Base-by-base conservation (phyloP, 2,329 filamentous ascomycete species). In the Clonostachys sp. region DNA sequence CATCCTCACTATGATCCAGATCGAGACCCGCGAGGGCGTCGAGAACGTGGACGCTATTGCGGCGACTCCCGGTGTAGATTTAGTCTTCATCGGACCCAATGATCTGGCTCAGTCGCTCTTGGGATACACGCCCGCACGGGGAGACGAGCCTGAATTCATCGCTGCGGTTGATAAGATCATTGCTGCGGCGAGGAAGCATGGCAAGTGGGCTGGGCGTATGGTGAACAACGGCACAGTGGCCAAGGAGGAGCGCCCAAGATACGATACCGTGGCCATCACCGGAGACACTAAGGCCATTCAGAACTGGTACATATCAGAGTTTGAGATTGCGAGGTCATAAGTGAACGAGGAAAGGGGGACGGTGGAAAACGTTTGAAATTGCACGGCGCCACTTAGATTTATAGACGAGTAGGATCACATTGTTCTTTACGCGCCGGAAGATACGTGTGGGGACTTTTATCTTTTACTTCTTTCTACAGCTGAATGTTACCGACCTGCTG, bases 201-300 rank as follows among this genome's bases (percentile, higher is more conserved):
- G 74, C 5, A 80, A 79, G 59, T 75, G 72, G 74, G 66, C 67
- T 5, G 74, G 64, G 1, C 65, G 72, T 3, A 66, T 78, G 64
- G 66, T 70, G 1, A 74, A 75, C 49, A 65, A 77, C 54, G 69
- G 71, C 42, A 56, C 57, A 4, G 50, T 56, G 44, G 65, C 66
- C 5, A 75, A 74, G 61, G 61, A 70, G 50, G 63, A 55, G 7
- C 57, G 58, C 42, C 47, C 58, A 33, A 55, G 42, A 13, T 75
- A 66, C 55, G 72, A 76, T 49, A 73, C 65, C 5, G 56, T 59
- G 2, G 69, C 72, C 6, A 67, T 76, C 14, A 73, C 64, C 4
- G 64, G 64, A 17, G 72, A 76, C 47, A 70, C 64, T 0, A 70
- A 69, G 57, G 72, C 73, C 0, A 70, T 76, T 45, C 73, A 75